Percentiles rank a stretch among this genome's conserved stretches.
Evolutionary conservation across 148 eudicot genomes (phyloP).

Genomic region (Fallopia convolvulus): DNA sequence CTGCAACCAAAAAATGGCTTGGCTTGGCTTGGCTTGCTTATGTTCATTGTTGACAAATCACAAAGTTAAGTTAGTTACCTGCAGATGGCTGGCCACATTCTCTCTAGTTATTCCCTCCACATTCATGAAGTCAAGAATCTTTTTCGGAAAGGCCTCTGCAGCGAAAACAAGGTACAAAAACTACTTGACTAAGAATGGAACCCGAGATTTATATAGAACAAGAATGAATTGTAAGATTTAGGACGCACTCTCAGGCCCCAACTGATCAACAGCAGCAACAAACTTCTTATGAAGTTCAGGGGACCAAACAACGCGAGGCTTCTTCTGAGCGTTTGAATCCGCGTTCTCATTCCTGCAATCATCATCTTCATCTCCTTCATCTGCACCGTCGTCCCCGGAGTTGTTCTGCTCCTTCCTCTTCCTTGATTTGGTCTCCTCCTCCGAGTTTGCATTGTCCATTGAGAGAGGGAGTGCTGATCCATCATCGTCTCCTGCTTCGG

Average conservation of each 20-base stretch:
- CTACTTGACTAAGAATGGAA: background rate
- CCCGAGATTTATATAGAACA: background rate
- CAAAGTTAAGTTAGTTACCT: conserved; percentile 26
- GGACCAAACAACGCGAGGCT: conserved; percentile 64
- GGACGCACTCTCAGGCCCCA: conserved; percentile 51
- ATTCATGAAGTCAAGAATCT: conserved; percentile 87
- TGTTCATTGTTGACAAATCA: background rate
- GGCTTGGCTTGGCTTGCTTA: conserved; percentile 4
- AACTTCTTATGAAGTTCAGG: conserved; percentile 65
- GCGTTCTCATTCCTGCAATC: conserved; percentile 30
- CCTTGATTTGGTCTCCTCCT: conserved; percentile 29
- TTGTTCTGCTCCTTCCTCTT: conserved; percentile 24
- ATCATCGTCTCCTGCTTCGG: conserved; percentile 27
- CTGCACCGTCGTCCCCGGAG: background rate
- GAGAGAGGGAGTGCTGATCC: background rate
- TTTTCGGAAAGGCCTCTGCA: conserved; percentile 91
- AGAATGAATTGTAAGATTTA: conserved; percentile 2
- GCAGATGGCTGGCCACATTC: conserved; percentile 97
- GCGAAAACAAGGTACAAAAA: background rate
- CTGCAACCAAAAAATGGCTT: conserved; percentile 32
- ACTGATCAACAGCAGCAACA: conserved; percentile 58
- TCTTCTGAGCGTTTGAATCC: conserved; percentile 38
- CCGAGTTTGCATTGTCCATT: conserved; percentile 3
- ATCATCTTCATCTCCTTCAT: conserved; percentile 38
- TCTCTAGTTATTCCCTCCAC: conserved; percentile 87